phyloP scores from a whole-genome alignment of 139 green algal species.

The Coelastrella sp. region DNA sequence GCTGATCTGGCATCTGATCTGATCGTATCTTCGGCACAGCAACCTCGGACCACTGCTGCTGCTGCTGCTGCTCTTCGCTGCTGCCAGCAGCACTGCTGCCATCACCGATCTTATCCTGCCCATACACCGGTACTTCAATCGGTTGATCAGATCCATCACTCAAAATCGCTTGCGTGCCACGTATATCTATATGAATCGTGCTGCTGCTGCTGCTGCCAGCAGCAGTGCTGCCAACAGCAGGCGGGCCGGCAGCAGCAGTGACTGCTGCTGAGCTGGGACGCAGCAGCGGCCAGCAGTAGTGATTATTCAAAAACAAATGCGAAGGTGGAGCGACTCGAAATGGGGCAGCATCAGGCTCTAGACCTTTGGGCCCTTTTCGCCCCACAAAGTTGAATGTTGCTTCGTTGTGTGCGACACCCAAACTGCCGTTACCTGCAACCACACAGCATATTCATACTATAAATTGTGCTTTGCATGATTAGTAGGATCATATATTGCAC shows the following conservation, averaged over 20 bases:
- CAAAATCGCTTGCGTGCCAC: not conserved
- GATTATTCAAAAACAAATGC: conserved; percentile 73
- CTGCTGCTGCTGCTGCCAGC: not conserved
- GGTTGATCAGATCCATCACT: not conserved
- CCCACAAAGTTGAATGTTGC: conserved; percentile 50
- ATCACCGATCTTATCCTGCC: not conserved
- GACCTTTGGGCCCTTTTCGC: conserved; percentile 29
- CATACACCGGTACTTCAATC: not conserved
- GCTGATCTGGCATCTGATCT: conserved; percentile 12
- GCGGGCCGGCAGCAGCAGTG: not conserved
- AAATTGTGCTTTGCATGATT: too few relatives aligned
- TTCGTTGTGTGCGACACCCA: not conserved
- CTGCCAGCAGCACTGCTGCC: not conserved
- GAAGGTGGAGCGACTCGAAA: conserved; percentile 50
- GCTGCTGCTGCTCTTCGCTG: not conserved
- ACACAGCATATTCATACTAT: not conserved
- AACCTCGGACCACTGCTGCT: not conserved
- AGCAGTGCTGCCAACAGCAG: not conserved
- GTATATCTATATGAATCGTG: not conserved
- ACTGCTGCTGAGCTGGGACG: conserved; percentile 1
- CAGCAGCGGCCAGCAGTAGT: conserved; percentile 58
- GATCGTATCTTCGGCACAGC: not conserved
- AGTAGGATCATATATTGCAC: too few relatives aligned
- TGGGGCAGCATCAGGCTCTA: conserved; percentile 48
- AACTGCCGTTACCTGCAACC: conserved; percentile 39